phyloP scores from a whole-genome alignment of 371 early-diverging fungal genomes.

The Globomyces sp. region DNA sequence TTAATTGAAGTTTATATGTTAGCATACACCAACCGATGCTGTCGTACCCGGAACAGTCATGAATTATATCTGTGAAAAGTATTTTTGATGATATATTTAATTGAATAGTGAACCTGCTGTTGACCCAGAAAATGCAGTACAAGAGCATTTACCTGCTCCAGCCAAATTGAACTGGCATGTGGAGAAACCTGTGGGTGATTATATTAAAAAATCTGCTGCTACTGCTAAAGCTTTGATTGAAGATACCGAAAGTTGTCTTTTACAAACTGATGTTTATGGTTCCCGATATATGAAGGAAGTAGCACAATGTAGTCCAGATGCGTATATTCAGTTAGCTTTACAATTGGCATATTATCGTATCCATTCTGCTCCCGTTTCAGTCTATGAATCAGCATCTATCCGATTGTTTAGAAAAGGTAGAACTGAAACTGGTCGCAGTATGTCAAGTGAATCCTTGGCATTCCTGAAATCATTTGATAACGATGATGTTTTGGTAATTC shows the following conservation, averaged over 20 bases:
- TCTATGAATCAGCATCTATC: conserved; percentile 72
- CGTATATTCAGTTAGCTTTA: conserved; percentile 76
- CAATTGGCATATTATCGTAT: conserved; percentile 72
- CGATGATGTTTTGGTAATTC: conserved; percentile 48
- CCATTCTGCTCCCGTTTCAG: conserved; percentile 53
- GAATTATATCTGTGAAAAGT: conserved; percentile 61
- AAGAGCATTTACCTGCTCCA: conserved; percentile 47
- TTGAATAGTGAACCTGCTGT: conserved; percentile 53
- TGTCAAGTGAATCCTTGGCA: conserved; percentile 63
- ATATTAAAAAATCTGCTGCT: conserved; percentile 58
- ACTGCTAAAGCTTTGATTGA: conserved; percentile 64
- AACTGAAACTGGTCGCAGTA: conserved; percentile 80
- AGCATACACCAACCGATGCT: conserved; percentile 91
- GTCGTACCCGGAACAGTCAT: conserved; percentile 80
- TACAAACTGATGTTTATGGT: conserved; percentile 74
- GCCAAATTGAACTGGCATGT: conserved; percentile 66
- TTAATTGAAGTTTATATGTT: neutral
- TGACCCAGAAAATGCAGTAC: conserved; percentile 43
- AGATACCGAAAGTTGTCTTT: conserved; percentile 67
- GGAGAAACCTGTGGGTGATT: conserved; percentile 42
- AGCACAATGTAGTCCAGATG: conserved; percentile 70
- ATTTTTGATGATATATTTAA: conserved; percentile 18
- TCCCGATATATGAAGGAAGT: conserved; percentile 76
- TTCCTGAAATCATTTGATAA: conserved; percentile 67
- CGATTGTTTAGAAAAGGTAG: conserved; percentile 77